Conservation (phyloP, 495 filamentous ascomycete genomes). For the Haplographium delicatum region DNA sequence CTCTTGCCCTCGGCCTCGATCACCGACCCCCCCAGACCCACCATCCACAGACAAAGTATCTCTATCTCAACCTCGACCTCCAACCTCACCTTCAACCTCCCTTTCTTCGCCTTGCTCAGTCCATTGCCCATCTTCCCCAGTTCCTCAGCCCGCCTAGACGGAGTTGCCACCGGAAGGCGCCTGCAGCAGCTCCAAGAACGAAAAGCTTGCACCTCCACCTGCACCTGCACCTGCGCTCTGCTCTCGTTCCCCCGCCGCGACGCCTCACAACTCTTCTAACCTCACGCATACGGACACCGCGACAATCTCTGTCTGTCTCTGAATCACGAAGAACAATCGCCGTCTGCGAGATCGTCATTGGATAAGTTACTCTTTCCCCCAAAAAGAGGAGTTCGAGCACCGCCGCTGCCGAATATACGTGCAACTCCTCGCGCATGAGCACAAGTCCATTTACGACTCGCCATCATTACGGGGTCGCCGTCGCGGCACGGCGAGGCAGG, state of each 20-base stretch:
- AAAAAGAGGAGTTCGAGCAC: neutral
- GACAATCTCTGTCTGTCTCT: neutral
- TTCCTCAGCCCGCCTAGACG: neutral
- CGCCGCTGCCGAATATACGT: neutral
- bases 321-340: neutral
- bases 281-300: neutral
- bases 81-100: neutral
- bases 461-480: constrained; percentile 8
- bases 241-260: too few relatives aligned
- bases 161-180: constrained; percentile 8
- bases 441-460: neutral
- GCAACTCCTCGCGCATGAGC: constrained; percentile 11
- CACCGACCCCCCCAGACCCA: neutral
- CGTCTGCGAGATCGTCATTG: neutral
- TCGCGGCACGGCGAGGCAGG: constrained; percentile 14
- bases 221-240: neutral
- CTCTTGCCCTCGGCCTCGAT: neutral
- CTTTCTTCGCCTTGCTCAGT: neutral
- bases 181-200: neutral
- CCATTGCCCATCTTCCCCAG: neutral
- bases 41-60: neutral
- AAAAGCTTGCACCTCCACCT: constrained; percentile 4
- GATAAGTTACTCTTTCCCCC: neutral
- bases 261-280: neutral
- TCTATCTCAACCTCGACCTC: neutral